Conservation (phyloP, 192 early-diverging fungal genomes). For the Coemansia biformis region DNA sequence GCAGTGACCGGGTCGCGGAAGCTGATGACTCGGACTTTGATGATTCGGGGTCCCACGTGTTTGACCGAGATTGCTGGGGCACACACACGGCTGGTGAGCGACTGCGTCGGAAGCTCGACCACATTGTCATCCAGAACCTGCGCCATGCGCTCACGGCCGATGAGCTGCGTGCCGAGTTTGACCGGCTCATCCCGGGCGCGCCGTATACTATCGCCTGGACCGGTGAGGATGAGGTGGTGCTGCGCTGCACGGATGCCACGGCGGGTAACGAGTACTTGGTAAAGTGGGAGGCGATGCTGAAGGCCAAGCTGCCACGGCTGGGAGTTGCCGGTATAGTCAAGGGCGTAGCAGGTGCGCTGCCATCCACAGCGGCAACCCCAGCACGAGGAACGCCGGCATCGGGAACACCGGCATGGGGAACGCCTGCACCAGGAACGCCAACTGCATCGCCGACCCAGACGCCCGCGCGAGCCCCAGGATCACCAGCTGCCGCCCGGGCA, state of each 20-base stretch:
- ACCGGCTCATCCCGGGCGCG: slow-evolving; percentile 10
- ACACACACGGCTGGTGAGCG: slow-evolving; percentile 20
- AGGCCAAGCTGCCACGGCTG: slow-evolving; percentile 26
- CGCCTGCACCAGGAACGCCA: too few relatives aligned
- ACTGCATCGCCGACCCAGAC: too few relatives aligned
- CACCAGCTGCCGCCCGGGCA: too few relatives aligned
- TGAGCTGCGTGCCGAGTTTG: slow-evolving; percentile 32
- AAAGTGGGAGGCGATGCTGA: slow-evolving; percentile 33
- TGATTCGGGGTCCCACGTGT: slow-evolving; percentile 25
- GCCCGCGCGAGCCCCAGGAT: too few relatives aligned
- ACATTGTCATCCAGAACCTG: slow-evolving; percentile 30
- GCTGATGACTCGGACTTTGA: slow-evolving; percentile 22
- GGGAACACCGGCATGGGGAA: too few relatives aligned
- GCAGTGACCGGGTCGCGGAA: slow-evolving; percentile 24
- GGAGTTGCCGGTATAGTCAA: slow-evolving; percentile 32
- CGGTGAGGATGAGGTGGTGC: slow-evolving; percentile 30
- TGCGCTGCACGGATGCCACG: slow-evolving; percentile 25
- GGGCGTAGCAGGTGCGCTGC: slow-evolving; percentile 5
- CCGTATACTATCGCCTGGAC: slow-evolving; percentile 25
- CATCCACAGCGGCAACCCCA: too few relatives aligned
- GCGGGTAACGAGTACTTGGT: slow-evolving; percentile 19
- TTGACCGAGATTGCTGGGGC: slow-evolving; percentile 5
- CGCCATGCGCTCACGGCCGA: slow-evolving; percentile 33
- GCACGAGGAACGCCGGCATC: too few relatives aligned
- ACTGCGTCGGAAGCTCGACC: slow-evolving; percentile 22